Evolutionary conservation across 352 stramenopile genomes (phyloP).

Genomic region (Phytophthora lateralis): DNA sequence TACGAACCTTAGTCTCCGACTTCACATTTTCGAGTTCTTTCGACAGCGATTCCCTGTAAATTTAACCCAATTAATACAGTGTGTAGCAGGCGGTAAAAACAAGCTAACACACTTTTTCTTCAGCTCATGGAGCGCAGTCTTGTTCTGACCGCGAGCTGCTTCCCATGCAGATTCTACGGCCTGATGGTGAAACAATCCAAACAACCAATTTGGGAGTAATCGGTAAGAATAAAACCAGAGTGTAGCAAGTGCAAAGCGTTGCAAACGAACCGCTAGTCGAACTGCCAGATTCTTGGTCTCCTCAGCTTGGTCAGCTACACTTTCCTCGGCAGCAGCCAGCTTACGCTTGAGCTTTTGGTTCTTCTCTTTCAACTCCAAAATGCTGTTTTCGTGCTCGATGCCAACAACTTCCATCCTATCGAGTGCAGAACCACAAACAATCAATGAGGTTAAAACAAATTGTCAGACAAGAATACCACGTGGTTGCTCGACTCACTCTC

Average conservation of each 20-base stretch:
- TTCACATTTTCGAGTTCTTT: conserved; percentile 75
- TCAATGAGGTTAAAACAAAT: not conserved
- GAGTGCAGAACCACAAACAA: conserved; percentile 4
- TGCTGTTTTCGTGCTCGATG: conserved; percentile 77
- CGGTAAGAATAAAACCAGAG: not conserved
- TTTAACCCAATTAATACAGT: not conserved
- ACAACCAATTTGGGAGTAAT: not conserved
- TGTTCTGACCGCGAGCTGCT: conserved; percentile 78
- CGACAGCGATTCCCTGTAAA: conserved; percentile 53
- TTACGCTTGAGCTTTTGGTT: conserved; percentile 78
- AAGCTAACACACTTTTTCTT: conserved; percentile 64
- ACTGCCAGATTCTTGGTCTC: conserved; percentile 73
- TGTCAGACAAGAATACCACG: not conserved
- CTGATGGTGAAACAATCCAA: conserved; percentile 19
- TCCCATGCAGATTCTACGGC: conserved; percentile 84
- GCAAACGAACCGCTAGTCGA: conserved; percentile 56
- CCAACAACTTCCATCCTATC: conserved; percentile 66
- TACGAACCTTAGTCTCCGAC: conserved; percentile 61
- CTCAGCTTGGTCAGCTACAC: conserved; percentile 55
- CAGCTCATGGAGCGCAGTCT: conserved; percentile 73
- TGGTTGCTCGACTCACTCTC: conserved; percentile 42
- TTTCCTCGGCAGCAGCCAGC: conserved; percentile 50
- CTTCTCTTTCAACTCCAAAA: conserved; percentile 79
- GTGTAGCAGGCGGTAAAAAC: not conserved
- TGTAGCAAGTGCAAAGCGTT: not conserved